A percentile compares a stretch with the other conserved stretches of the same genome.
Evolutionary conservation across 345 rosid genomes (phyloP).

Genomic region (Pugionium cornutum): DNA sequence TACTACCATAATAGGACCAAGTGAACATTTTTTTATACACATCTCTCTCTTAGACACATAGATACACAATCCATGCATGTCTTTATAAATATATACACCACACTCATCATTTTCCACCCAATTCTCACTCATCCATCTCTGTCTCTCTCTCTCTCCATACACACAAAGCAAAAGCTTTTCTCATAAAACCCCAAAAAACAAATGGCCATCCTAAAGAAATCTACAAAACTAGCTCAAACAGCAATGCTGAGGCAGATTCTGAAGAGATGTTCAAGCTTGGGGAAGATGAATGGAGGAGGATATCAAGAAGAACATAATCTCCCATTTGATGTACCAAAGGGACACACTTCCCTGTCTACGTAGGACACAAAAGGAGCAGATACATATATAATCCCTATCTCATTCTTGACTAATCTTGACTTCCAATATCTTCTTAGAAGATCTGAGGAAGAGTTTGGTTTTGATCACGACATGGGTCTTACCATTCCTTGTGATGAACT

Average conservation of each 20-base stretch:
- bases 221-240: slow-evolving; percentile 52
- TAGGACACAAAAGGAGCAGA: slow-evolving; percentile 68
- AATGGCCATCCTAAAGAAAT: slow-evolving; percentile 53
- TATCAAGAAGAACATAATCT: slow-evolving; percentile 41
- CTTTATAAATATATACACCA: slow-evolving; percentile 30
- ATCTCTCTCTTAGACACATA: no score
- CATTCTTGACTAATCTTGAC: slow-evolving; percentile 61
- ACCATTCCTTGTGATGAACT: slow-evolving; percentile 83
- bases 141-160: background rate
- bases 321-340: slow-evolving; percentile 74
- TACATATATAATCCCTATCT: slow-evolving; percentile 70
- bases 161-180: slow-evolving; percentile 14
- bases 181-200: background rate
- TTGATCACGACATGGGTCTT: slow-evolving; percentile 77
- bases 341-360: slow-evolving; percentile 81
- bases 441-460: slow-evolving; percentile 88
- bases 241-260: slow-evolving; percentile 58
- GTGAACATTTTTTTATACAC: no score
- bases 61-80: slow-evolving; percentile 25
- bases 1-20: slow-evolving; percentile 50
- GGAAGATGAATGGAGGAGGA: slow-evolving; percentile 45
- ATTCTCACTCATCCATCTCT: no score
- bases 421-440: slow-evolving; percentile 64
- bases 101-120: slow-evolving; percentile 15
- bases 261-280: slow-evolving; percentile 67